Conservation (phyloP, 352 stramenopile genomes). For the Phytophthora pini region DNA sequence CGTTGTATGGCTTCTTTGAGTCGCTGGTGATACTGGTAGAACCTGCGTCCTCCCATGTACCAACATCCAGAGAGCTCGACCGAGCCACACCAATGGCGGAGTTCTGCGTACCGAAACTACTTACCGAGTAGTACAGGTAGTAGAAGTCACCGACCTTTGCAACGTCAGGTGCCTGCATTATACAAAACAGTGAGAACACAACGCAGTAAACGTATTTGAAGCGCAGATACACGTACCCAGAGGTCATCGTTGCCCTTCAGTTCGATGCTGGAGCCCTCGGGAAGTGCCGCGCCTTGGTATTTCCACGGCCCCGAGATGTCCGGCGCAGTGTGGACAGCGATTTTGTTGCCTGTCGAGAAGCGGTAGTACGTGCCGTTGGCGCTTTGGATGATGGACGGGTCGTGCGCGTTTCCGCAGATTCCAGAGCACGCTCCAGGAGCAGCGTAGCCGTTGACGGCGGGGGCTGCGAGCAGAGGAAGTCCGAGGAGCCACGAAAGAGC, state of each 20-base stretch:
- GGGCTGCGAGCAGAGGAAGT: slow-evolving; percentile 15
- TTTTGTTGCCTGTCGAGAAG: slow-evolving; percentile 50
- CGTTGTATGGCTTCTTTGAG: slow-evolving; percentile 48
- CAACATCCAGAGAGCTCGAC: slow-evolving; percentile 47
- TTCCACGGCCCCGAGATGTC: slow-evolving; percentile 45
- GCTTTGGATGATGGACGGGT: slow-evolving; percentile 45
- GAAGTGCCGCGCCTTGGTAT: slow-evolving; percentile 46
- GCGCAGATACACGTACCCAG: slow-evolving; percentile 28
- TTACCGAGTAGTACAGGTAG: slow-evolving; percentile 69
- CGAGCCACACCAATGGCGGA: slow-evolving; percentile 51
- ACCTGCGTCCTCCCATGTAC: slow-evolving; percentile 49
- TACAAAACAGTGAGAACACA: slow-evolving; percentile 1
- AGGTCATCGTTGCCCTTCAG: slow-evolving; percentile 48
- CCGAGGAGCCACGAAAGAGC: slow-evolving; percentile 11
- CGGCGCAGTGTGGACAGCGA: slow-evolving; percentile 48
- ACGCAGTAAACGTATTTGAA: not conserved
- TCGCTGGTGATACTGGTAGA: slow-evolving; percentile 37
- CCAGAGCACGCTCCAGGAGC: slow-evolving; percentile 20
- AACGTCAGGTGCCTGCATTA: slow-evolving; percentile 43
- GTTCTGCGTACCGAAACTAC: slow-evolving; percentile 48
- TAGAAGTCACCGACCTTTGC: slow-evolving; percentile 51
- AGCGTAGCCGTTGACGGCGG: slow-evolving; percentile 25
- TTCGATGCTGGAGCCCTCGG: slow-evolving; percentile 48
- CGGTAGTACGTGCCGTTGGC: slow-evolving; percentile 54
- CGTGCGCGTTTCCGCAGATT: slow-evolving; percentile 43